Evolutionary conservation across 495 filamentous ascomycete genomes (phyloP).

Genomic region (Aspergillus ostianus): DNA sequence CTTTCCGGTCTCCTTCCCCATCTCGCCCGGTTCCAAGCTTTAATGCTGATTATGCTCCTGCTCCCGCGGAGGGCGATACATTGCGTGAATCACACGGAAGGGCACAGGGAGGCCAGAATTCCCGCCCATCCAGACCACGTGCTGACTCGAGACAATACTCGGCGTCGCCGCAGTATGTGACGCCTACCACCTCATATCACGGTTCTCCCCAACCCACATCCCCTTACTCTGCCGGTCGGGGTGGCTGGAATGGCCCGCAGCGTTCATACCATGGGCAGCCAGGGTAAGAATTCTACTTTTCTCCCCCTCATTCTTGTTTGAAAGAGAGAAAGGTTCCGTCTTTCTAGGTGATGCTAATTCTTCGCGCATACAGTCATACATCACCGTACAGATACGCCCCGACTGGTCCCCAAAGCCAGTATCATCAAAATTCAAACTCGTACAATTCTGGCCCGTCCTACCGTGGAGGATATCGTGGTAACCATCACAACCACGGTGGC

Average conservation of each 20-base stretch:
- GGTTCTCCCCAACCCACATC: slow-evolving; percentile 67
- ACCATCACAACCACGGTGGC: slow-evolving; percentile 49
- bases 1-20: slow-evolving; percentile 38
- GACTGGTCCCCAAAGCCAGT: slow-evolving; percentile 47
- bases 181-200: slow-evolving; percentile 60
- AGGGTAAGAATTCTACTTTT: slow-evolving; percentile 41
- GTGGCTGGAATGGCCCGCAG: slow-evolving; percentile 53
- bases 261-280: slow-evolving; percentile 49
- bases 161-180: slow-evolving; percentile 57
- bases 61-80: slow-evolving; percentile 22
- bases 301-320: slow-evolving; percentile 7
- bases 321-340: no score
- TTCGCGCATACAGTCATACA: slow-evolving; percentile 35
- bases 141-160: slow-evolving; percentile 51
- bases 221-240: slow-evolving; percentile 56
- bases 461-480: slow-evolving; percentile 56
- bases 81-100: slow-evolving; percentile 37
- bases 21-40: slow-evolving; percentile 35
- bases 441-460: slow-evolving; percentile 49
- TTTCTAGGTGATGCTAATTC: slow-evolving; percentile 23
- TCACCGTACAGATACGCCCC: slow-evolving; percentile 51
- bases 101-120: slow-evolving; percentile 28
- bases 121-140: slow-evolving; percentile 32
- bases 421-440: slow-evolving; percentile 54
- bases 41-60: slow-evolving; percentile 30